Conservation (phyloP, 1,284 basidiomycete species). For the Caloboletus firmus region DNA sequence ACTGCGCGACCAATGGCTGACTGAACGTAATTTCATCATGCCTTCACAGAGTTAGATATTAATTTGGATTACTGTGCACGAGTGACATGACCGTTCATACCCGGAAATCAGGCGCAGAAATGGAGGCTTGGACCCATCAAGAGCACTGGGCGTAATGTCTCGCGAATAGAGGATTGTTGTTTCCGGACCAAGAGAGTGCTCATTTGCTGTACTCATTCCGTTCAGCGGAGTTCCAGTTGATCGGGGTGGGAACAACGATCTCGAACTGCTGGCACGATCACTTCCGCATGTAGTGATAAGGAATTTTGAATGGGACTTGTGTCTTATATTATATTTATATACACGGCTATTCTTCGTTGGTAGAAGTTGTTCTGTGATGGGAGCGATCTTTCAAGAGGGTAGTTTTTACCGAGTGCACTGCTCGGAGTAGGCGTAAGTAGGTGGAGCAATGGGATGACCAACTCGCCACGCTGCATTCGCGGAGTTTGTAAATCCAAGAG, state of each 20-base stretch:
- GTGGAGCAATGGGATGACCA: slow-evolving; percentile 6
- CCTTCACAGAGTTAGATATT: slow-evolving; percentile 22
- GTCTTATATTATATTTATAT: slow-evolving; percentile 20
- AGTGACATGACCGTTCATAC: slow-evolving; percentile 19
- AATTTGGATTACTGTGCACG: slow-evolving; percentile 17
- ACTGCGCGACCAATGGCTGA: slow-evolving; percentile 2
- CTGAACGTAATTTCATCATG: slow-evolving; percentile 5
- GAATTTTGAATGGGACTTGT: neutral
- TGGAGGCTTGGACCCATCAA: slow-evolving; percentile 1
- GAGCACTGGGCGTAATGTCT: slow-evolving; percentile 6
- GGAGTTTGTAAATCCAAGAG: slow-evolving; percentile 30
- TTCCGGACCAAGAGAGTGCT: neutral
- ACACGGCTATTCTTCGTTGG: slow-evolving; percentile 6
- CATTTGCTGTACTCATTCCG: slow-evolving; percentile 5
- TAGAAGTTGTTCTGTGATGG: neutral
- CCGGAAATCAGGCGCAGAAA: slow-evolving; percentile 23
- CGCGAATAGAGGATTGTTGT: neutral
- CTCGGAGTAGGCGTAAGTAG: slow-evolving; percentile 1
- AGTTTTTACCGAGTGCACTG: neutral
- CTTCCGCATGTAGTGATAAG: slow-evolving; percentile 1
- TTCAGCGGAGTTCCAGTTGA: slow-evolving; percentile 8
- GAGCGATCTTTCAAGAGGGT: neutral
- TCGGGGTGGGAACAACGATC: slow-evolving; percentile 16
- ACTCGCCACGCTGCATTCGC: slow-evolving; percentile 31
- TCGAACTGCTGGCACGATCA: slow-evolving; percentile 3